Evolutionary conservation across 805 yeast genomes (phyloP), one percentile per base, ranked within the genome.

Genomic region (Wickerhamiella occidentalis): DNA sequence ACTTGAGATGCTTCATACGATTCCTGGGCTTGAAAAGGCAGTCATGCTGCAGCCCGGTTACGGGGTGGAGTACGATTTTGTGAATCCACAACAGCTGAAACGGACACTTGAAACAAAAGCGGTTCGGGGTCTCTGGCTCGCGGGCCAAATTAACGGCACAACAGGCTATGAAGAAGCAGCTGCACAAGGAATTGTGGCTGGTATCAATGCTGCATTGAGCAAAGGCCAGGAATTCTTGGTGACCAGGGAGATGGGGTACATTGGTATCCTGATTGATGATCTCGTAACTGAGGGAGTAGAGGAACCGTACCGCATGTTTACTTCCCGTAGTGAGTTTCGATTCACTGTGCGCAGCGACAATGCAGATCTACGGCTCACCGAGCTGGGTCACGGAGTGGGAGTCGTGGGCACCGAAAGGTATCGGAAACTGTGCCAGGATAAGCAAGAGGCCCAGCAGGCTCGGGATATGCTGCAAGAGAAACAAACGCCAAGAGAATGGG

Each of bases 111-210:
- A 90, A 60, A 85, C 97, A 0, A 87, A 85, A 58, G 64, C 75
- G 3, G 78, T 92, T 2, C 66, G 72, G 9, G 96, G 96, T 0
- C 65, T 92, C 33, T 92, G 68, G 62, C 68, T 92, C 41, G 99
- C 98, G 0, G 99, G 99, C 1, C 99, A 92, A 64, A 92, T 92
- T 38, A 92, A 92, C 61, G 99, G 99, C 29, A 92, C 99, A 0
- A 92, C 99, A 0, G 99, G 99, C 0, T 92, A 92, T 59, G 99
- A 92, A 67, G 99, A 92, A 63, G 99, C 99, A 0, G 95, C 96
- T 2, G 83, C 97, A 0, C 98, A 92, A 61, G 99, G 99, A 1
- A 73, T 86, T 48, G 68, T 92, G 41, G 98, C 99, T 1, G 99
- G 99, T 8, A 80, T 88, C 36, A 92, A 92, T 64, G 96, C 98